These are phyloP conservation scores for Biscutella auriculata DNA, from an alignment of 441 rosid genomes.

Conservation along the genomic window DNA sequence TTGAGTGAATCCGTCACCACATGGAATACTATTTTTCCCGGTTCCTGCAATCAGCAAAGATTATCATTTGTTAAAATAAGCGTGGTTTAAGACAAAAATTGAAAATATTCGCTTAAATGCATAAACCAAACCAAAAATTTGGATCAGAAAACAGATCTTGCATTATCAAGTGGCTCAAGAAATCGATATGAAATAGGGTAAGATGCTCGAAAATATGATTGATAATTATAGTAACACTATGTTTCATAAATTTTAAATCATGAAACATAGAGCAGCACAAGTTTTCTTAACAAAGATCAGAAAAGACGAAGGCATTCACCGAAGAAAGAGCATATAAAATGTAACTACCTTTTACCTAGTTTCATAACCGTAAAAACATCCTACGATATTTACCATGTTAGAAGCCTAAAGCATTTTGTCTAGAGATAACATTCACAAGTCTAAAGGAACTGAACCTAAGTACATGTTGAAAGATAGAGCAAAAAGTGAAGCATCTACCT, in stretches of 20 bases:
- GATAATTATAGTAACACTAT: neutral
- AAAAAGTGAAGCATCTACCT: slow-evolving; percentile 34
- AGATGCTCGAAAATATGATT: neutral
- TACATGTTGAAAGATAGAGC: neutral
- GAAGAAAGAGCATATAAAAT: neutral
- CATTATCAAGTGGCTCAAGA: neutral
- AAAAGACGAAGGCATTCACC: neutral
- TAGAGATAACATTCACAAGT: neutral
- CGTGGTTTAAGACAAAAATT: no score
- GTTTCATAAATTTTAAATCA: neutral
- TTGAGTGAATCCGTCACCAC: slow-evolving; percentile 77
- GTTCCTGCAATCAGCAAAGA: slow-evolving; percentile 53
- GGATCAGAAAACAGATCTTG: neutral
- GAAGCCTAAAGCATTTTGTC: slow-evolving; percentile 2
- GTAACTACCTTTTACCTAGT: neutral
- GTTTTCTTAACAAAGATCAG: neutral
- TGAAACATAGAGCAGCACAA: slow-evolving; percentile 1
- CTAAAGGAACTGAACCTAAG: slow-evolving; percentile 4
- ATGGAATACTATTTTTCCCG: slow-evolving; percentile 67
- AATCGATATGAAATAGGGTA: neutral
- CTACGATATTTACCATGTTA: neutral
- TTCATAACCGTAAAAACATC: neutral
- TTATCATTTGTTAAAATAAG: no score
- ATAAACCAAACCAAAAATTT: neutral
- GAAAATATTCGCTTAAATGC: no score